These are phyloP conservation scores for Annulohypoxylon truncatum DNA, from an alignment of 2,329 filamentous ascomycete species.

Conservation along the genomic window DNA sequence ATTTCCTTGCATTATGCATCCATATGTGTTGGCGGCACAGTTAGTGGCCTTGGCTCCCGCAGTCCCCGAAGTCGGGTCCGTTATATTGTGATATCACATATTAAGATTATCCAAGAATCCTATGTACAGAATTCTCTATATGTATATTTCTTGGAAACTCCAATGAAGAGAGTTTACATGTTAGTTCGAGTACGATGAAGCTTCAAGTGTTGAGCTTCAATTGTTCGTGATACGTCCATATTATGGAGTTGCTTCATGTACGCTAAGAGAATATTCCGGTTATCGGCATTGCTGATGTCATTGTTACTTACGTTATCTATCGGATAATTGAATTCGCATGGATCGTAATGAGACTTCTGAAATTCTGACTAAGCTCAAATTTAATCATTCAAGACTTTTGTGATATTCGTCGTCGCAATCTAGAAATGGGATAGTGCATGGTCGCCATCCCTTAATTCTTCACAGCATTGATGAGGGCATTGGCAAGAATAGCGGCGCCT, in stretches of 20 bases:
- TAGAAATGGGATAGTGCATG: constrained; percentile 39
- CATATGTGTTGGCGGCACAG: constrained; percentile 4
- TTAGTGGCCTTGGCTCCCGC: background rate
- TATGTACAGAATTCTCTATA: background rate
- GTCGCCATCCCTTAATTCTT: constrained; percentile 20
- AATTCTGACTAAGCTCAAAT: background rate
- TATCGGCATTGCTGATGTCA: background rate
- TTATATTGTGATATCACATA: background rate
- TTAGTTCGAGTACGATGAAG: background rate
- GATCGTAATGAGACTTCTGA: background rate
- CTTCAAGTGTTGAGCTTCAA: background rate
- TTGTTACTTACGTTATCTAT: background rate
- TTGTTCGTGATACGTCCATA: background rate
- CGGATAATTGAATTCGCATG: constrained; percentile 4
- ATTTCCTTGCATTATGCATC: background rate
- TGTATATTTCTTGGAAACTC: background rate
- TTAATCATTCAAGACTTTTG: constrained; percentile 12
- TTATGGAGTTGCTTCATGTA: background rate
- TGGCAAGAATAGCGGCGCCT: constrained; percentile 42
- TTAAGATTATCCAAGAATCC: background rate
- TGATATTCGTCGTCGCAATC: constrained; percentile 8
- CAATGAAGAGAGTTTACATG: background rate
- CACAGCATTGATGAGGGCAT: constrained; percentile 42
- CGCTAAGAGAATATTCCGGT: background rate
- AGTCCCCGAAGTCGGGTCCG: background rate